Percentiles rank a stretch among this genome's conserved stretches.
Conservation (phyloP, 768 basidiomycete genomes). For the Gloeostereum incarnatum region DNA sequence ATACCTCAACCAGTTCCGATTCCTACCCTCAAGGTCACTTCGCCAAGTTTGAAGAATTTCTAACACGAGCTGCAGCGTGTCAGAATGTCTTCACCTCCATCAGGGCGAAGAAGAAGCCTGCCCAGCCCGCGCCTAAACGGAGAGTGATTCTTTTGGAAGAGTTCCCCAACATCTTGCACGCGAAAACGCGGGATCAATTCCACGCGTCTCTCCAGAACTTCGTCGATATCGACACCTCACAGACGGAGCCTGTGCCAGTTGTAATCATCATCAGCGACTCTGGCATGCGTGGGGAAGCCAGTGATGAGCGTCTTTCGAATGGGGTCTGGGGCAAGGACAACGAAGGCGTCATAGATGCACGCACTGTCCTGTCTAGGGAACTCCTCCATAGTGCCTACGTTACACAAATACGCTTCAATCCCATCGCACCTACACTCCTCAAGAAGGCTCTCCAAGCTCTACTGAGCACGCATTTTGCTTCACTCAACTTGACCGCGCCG, state of each 20-base stretch:
- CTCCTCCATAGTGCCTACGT: conserved; percentile 67
- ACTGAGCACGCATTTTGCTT: conserved; percentile 36
- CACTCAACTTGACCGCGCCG: conserved; percentile 25
- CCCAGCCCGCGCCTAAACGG: conserved; percentile 18
- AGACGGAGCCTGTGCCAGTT: conserved; percentile 44
- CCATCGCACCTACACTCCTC: conserved; percentile 83
- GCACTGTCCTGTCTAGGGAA: conserved; percentile 62
- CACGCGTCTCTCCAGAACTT: conserved; percentile 60
- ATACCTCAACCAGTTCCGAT: conserved; percentile 4
- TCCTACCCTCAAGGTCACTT: conserved; percentile 37
- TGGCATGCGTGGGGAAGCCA: conserved; percentile 65
- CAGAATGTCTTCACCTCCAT: conserved; percentile 34
- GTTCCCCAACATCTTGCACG: conserved; percentile 83
- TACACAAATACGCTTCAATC: conserved; percentile 85
- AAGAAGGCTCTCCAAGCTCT: conserved; percentile 66
- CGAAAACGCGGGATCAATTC: conserved; percentile 57
- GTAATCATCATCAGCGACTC: conserved; percentile 81
- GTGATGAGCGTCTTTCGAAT: conserved; percentile 31
- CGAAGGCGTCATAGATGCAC: conserved; percentile 49
- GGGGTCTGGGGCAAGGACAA: conserved; percentile 19
- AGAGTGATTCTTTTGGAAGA: conserved; percentile 81
- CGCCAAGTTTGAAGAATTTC: conserved; percentile 68
- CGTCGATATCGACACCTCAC: conserved; percentile 23
- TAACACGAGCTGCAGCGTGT: conserved; percentile 60
- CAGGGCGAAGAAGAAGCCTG: conserved; percentile 3